Evolutionary conservation across 2,329 filamentous ascomycete species (phyloP).

Genomic region (Microsporum ferrugineum): DNA sequence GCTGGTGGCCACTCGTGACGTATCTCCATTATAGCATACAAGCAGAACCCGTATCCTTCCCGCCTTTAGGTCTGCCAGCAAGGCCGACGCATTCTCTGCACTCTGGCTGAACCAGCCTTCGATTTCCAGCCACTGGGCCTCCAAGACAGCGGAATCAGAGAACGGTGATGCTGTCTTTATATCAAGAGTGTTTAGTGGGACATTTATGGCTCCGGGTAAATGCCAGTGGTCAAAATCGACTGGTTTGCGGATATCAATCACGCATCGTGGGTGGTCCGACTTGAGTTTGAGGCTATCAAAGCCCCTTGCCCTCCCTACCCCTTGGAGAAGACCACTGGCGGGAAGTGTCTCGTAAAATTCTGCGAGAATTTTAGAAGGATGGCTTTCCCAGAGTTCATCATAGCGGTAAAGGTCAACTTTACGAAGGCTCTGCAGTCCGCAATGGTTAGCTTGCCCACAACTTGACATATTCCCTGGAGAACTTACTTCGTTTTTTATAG

Average conservation of each 20-base stretch:
- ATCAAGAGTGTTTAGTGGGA: slow-evolving; percentile 32
- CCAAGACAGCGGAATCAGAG: slow-evolving; percentile 33
- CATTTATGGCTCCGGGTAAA: slow-evolving; percentile 37
- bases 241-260: slow-evolving; percentile 38
- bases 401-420: slow-evolving; percentile 45
- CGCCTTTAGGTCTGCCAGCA: not conserved
- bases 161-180: slow-evolving; percentile 36
- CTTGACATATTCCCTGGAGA: not conserved
- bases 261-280: slow-evolving; percentile 17
- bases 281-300: not conserved
- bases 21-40: slow-evolving; percentile 46
- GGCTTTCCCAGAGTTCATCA: slow-evolving; percentile 42
- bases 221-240: slow-evolving; percentile 35
- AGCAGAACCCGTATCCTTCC: slow-evolving; percentile 24
- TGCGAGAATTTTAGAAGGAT: slow-evolving; percentile 24
- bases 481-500: slow-evolving; percentile 38
- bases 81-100: not conserved
- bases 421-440: slow-evolving; percentile 30
- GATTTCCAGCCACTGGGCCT: slow-evolving; percentile 39
- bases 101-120: slow-evolving; percentile 32
- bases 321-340: not conserved
- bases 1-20: slow-evolving; percentile 43
- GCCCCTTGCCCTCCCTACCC: not conserved
- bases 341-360: slow-evolving; percentile 23
- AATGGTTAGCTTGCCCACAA: not conserved